Evolutionary conservation across 2,329 filamentous ascomycete genomes (phyloP).

Genomic region (Aspergillus jensenii): DNA sequence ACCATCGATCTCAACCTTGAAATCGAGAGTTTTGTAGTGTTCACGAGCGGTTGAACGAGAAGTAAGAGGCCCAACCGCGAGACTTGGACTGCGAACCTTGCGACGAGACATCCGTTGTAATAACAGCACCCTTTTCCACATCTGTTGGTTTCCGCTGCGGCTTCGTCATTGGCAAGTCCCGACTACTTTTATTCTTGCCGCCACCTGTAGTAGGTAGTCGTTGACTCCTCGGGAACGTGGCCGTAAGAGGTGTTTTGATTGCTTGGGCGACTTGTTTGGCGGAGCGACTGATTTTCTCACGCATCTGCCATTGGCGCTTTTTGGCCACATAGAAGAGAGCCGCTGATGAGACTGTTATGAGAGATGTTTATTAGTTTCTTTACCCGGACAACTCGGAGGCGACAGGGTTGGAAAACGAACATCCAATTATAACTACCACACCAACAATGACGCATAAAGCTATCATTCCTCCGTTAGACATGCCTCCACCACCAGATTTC

Average conservation of each 20-base stretch:
- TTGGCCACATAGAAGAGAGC: constrained; percentile 21
- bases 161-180: neutral
- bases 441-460: constrained; percentile 20
- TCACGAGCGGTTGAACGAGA: constrained; percentile 13
- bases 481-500: constrained; percentile 6
- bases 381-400: neutral
- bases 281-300: constrained; percentile 18
- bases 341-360: constrained; percentile 17
- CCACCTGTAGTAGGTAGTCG: neutral
- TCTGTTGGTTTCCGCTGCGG: neutral
- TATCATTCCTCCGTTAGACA: constrained; percentile 21
- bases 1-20: neutral
- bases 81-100: neutral
- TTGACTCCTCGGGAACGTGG: constrained; percentile 14
- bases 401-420: constrained; percentile 9
- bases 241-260: constrained; percentile 18
- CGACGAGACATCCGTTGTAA: neutral
- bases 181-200: neutral
- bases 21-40: neutral
- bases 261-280: constrained; percentile 15
- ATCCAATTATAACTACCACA: constrained; percentile 20
- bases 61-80: constrained; percentile 16
- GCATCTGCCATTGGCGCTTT: constrained; percentile 20
- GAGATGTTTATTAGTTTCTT: neutral
- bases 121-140: constrained; percentile 13